Conservation (phyloP, 2,329 filamentous ascomycete genomes). For the Aspergillus udagawae region DNA sequence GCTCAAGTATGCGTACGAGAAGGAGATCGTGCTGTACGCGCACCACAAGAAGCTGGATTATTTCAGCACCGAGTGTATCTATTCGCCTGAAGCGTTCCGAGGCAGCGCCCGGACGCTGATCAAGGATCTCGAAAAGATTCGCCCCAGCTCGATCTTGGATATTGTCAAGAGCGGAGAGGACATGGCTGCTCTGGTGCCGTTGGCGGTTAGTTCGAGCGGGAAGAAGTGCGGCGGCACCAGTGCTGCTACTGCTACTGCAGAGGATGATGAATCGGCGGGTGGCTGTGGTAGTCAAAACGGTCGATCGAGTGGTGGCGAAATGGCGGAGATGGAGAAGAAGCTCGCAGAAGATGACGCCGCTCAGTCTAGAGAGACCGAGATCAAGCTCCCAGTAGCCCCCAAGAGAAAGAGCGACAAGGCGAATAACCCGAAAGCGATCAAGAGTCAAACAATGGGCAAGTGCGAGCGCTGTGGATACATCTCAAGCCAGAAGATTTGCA, state of each 20-base stretch:
- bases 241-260: constrained; percentile 22
- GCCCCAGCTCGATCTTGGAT: constrained; percentile 90
- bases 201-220: constrained; percentile 40
- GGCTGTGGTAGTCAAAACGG: constrained; percentile 73
- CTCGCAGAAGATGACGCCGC: constrained; percentile 63
- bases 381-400: constrained; percentile 41
- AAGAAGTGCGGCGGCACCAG: constrained; percentile 17
- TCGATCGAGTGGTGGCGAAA: constrained; percentile 65
- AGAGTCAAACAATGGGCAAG: constrained; percentile 58
- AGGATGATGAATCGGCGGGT: constrained; percentile 54
- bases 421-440: constrained; percentile 56
- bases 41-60: constrained; percentile 97
- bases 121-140: constrained; percentile 89
- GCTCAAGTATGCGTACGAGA: constrained; percentile 96
- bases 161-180: constrained; percentile 94
- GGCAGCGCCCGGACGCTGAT: constrained; percentile 88
- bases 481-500: constrained; percentile 89
- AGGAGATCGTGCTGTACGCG: constrained; percentile 96
- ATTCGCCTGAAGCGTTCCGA: constrained; percentile 93
- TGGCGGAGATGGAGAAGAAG: constrained; percentile 75
- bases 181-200: constrained; percentile 82
- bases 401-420: constrained; percentile 20
- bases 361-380: constrained; percentile 61
- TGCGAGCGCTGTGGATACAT: constrained; percentile 91
- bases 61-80: constrained; percentile 97